Conservation (phyloP, 169 alveolate genomes). For the Cryptosporidium meleagridis region DNA sequence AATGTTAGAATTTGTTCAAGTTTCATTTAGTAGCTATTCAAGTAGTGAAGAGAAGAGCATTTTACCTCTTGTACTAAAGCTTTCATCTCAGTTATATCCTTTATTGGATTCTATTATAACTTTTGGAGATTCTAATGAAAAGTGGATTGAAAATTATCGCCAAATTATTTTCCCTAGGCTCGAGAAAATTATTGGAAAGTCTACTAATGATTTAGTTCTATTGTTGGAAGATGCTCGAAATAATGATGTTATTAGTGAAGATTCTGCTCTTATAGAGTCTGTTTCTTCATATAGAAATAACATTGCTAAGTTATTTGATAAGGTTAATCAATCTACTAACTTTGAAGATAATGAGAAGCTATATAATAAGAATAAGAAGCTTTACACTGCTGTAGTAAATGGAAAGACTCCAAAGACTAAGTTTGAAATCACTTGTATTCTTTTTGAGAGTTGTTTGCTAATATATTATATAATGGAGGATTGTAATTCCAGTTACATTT, state of each 20-base stretch:
- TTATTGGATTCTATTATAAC: slow-evolving; percentile 2
- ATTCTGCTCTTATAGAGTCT: neutral
- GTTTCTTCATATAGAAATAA: neutral
- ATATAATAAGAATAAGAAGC: neutral
- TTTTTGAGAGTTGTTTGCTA: slow-evolving; percentile 14
- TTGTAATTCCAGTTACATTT: slow-evolving; percentile 17
- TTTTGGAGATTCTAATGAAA: slow-evolving; percentile 13
- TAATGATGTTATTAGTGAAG: neutral
- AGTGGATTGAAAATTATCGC: slow-evolving; percentile 47
- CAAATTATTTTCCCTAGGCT: slow-evolving; percentile 46
- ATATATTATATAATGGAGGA: slow-evolving; percentile 36
- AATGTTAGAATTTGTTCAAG: slow-evolving; percentile 30
- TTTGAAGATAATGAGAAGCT: neutral
- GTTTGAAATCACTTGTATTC: neutral
- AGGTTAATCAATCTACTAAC: neutral
- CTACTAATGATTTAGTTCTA: neutral
- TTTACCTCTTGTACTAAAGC: neutral
- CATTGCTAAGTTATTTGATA: neutral
- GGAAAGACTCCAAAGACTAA: neutral
- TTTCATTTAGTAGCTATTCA: neutral
- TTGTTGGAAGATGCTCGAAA: neutral
- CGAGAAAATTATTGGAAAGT: slow-evolving; percentile 25
- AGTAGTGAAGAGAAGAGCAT: neutral
- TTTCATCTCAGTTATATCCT: slow-evolving; percentile 8
- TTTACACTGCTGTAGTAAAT: neutral